Evolutionary conservation across 2,329 filamentous ascomycete genomes (phyloP), one percentile per base, ranked within the genome.

Genomic region (Fusarium caatingaense): DNA sequence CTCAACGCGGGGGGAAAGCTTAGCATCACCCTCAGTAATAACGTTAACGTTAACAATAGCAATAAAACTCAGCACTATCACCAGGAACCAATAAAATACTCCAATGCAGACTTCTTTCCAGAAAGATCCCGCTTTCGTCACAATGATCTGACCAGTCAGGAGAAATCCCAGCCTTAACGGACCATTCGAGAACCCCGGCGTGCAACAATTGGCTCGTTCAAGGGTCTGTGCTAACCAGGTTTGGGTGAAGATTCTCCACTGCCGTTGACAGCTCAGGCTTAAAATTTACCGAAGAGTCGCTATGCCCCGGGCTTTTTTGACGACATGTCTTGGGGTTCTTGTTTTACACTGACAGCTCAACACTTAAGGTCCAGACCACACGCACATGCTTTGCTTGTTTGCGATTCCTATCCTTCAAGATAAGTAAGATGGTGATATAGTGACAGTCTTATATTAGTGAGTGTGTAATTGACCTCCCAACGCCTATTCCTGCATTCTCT

Each of bases 281-380:
- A 41, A 55, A 57, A 68, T 64, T 70, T 56, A 68, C 58, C 66
- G 54, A 46, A 45, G 25, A 57, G 53, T 59, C 59, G 64, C 53
- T 60, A 70, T 50, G 53, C 68, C 67, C 67, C 63, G 45, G 44
- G 23, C 28, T 71, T 70, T 69, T 16, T 8, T 42, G 50, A 68
- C 67, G 58, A 68, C 67, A 68, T 57, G 53, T 21, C 58, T 54
- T 54, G 44, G 13, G n/a, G 18, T 49, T 60, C 63, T 25, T 40
- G 42, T 18, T n/a, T 49, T 20, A 12, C 10, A 10, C 3, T 34
- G 32, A 34, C 8, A 3, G 32, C 32, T 5, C 16, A 10, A 5
- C 32, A 34, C 32, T 34, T 34, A 34, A 34, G 28, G 28, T 30
- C 28, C 28, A 15, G 28, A 30, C 28, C 28, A 30, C 28, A 30